These are phyloP conservation scores for Albizia julibrissin DNA, from an alignment of 306 rosid genomes.

Conservation along the genomic window DNA sequence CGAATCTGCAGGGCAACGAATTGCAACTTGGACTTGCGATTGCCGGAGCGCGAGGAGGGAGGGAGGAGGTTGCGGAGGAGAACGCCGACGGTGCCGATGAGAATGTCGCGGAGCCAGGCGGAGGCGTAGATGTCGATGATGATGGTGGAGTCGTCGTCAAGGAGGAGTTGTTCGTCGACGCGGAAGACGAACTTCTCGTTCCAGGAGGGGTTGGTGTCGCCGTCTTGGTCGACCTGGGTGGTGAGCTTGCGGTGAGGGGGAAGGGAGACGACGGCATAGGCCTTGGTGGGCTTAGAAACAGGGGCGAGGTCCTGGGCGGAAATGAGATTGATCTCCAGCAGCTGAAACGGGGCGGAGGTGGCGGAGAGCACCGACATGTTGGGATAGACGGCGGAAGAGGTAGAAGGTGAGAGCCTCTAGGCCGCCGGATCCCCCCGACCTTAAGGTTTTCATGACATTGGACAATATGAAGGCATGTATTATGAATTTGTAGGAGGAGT, in stretches of 20 bases:
- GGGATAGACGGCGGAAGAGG: background rate
- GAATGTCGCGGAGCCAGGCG: conserved; percentile 52
- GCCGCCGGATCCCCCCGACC: background rate
- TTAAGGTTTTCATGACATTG: too few species aligned
- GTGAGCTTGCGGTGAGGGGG: conserved; percentile 56
- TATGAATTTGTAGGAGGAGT: background rate
- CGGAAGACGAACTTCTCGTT: conserved; percentile 80
- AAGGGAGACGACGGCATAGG: conserved; percentile 79
- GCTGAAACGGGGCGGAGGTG: conserved; percentile 33
- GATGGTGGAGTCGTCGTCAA: conserved; percentile 39
- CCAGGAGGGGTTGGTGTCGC: conserved; percentile 71
- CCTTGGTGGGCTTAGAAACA: conserved; percentile 46
- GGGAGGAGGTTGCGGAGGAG: conserved; percentile 51
- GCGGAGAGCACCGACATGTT: conserved; percentile 1
- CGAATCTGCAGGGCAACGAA: conserved; percentile 66
- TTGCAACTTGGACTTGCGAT: conserved; percentile 48
- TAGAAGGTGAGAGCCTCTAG: background rate
- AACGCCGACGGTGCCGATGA: conserved; percentile 60
- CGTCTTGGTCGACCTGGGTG: conserved; percentile 53
- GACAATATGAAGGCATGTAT: too few species aligned
- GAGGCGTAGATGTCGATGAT: conserved; percentile 61
- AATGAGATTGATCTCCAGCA: conserved; percentile 68
- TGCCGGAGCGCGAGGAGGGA: conserved; percentile 1
- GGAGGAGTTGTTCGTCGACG: conserved; percentile 53
- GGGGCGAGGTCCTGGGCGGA: conserved; percentile 63